These are phyloP conservation scores for Candida maltosa DNA, from an alignment of 805 yeast species.

Conservation along the genomic window DNA sequence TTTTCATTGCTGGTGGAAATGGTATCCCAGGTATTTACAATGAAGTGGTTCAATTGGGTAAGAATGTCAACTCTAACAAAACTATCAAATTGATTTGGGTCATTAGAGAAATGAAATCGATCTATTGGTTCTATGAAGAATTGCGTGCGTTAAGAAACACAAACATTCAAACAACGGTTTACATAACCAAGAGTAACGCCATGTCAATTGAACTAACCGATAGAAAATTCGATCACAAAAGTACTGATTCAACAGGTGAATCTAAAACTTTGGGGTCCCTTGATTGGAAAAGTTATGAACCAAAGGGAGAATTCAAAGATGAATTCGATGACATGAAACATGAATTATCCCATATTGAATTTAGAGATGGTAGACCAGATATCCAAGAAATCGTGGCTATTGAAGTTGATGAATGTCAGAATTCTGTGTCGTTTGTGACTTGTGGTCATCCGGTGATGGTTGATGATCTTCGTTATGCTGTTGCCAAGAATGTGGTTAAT, in stretches of 20 bases:
- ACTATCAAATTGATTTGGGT: conserved; percentile 57
- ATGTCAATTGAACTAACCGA: background rate
- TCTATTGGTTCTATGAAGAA: conserved; percentile 48
- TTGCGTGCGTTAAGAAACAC: conserved; percentile 18
- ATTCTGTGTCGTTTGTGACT: conserved; percentile 50
- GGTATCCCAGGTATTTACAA: conserved; percentile 62
- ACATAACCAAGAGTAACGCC: conserved; percentile 20
- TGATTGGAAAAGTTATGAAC: no score
- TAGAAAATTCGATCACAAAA: no score
- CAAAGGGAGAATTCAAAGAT: no score
- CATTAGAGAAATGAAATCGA: conserved; percentile 47
- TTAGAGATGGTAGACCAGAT: conserved; percentile 47
- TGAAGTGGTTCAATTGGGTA: no score
- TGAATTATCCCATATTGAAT: conserved; percentile 28
- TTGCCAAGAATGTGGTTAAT: conserved; percentile 38
- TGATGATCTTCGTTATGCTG: conserved; percentile 51
- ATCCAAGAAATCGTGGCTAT: conserved; percentile 34
- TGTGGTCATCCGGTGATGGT: conserved; percentile 65
- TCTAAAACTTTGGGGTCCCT: no score
- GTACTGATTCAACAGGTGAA: no score
- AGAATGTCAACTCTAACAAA: conserved; percentile 9
- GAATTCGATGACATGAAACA: conserved; percentile 10
- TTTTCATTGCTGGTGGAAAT: conserved; percentile 70
- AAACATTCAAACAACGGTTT: conserved; percentile 22
- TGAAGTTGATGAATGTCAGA: conserved; percentile 33